A percentile compares a stretch with the other conserved stretches of the same genome.
phyloP scores from a whole-genome alignment of 1,284 basidiomycete genomes.

The Schizophyllum commune region DNA sequence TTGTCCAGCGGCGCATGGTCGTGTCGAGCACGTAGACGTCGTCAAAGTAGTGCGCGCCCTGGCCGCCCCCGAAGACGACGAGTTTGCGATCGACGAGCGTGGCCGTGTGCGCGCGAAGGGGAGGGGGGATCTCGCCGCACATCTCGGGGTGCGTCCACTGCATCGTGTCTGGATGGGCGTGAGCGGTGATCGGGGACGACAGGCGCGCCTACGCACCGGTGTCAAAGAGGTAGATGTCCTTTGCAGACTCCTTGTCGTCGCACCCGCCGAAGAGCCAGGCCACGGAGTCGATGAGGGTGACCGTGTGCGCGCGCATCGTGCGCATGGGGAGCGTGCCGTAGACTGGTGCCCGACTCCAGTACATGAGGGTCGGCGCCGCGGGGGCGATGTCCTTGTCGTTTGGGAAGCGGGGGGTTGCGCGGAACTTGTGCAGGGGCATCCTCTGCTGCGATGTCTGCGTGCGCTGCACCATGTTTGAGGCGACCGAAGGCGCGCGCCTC shows the following conservation, averaged over 20 bases:
- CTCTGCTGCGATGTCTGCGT: background rate
- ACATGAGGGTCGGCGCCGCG: slow-evolving; percentile 60
- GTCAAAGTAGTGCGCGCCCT: slow-evolving; percentile 71
- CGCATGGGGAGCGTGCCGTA: slow-evolving; percentile 70
- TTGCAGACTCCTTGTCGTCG: slow-evolving; percentile 63
- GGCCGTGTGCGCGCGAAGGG: slow-evolving; percentile 83
- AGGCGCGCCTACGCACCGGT: slow-evolving; percentile 45
- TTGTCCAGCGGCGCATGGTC: slow-evolving; percentile 56
- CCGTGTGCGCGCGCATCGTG: slow-evolving; percentile 77
- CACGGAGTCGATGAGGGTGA: slow-evolving; percentile 73
- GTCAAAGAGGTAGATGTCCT: slow-evolving; percentile 82
- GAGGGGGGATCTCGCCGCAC: slow-evolving; percentile 68
- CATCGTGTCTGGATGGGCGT: slow-evolving; percentile 62
- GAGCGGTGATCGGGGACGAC: background rate
- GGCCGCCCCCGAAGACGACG: slow-evolving; percentile 82
- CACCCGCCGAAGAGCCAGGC: slow-evolving; percentile 90
- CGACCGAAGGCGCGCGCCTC: background rate
- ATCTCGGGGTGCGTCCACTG: slow-evolving; percentile 80
- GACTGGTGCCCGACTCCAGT: slow-evolving; percentile 81
- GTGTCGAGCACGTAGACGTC: slow-evolving; percentile 82
- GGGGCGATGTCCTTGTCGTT: slow-evolving; percentile 10
- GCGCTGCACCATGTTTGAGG: background rate
- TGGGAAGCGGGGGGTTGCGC: background rate
- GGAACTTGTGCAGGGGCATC: background rate
- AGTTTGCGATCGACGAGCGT: slow-evolving; percentile 79